Evolutionary conservation across 1,139 yeast genomes (phyloP).

Genomic region (Protomyces gravidus): DNA sequence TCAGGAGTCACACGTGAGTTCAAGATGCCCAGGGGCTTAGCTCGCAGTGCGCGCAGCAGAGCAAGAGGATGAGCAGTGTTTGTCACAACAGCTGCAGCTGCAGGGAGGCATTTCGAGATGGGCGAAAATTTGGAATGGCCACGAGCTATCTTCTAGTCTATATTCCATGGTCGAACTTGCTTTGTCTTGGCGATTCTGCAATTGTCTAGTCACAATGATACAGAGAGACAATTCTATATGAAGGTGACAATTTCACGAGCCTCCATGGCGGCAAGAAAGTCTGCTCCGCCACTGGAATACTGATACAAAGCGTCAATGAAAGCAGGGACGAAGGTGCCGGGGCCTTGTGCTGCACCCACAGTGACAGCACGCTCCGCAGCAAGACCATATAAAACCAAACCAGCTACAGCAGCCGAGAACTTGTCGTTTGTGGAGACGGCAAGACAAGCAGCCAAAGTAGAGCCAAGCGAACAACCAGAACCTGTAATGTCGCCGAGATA

Average conservation of each 20-base stretch:
- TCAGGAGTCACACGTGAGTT: too few relatives aligned
- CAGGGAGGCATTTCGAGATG: too few relatives aligned
- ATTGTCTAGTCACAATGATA: too few relatives aligned
- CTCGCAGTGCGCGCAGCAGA: too few relatives aligned
- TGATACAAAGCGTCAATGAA: constrained; percentile 44
- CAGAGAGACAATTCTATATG: not conserved
- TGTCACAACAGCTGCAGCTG: too few relatives aligned
- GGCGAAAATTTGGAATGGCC: too few relatives aligned
- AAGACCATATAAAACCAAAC: constrained; percentile 58
- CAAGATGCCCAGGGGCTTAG: too few relatives aligned
- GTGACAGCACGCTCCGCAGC: constrained; percentile 60
- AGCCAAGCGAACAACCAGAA: constrained; percentile 80
- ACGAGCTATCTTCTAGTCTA: too few relatives aligned
- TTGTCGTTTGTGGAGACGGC: constrained; percentile 48
- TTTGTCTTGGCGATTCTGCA: too few relatives aligned
- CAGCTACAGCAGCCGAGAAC: constrained; percentile 53
- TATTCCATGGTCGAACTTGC: too few relatives aligned
- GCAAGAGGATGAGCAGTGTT: too few relatives aligned
- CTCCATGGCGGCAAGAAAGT: not conserved
- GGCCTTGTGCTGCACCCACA: constrained; percentile 39
- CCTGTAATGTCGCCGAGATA: constrained; percentile 79
- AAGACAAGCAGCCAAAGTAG: constrained; percentile 60
- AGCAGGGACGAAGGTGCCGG: constrained; percentile 51
- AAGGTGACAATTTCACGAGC: not conserved
- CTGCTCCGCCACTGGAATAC: not conserved